Base-by-base conservation (phyloP, 805 yeast species). In the Schwanniomyces polymorphus region DNA sequence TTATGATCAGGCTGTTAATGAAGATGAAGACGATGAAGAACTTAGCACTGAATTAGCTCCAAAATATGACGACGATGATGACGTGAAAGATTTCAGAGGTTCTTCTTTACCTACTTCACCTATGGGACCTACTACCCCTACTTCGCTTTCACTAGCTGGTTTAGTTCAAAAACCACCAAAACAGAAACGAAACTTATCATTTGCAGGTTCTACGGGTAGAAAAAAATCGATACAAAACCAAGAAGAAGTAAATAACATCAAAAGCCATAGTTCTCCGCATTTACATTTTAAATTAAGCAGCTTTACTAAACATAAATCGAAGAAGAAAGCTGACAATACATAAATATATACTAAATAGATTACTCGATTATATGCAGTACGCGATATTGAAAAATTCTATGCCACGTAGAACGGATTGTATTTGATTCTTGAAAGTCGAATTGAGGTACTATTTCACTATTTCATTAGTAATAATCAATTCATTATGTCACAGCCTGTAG, bases 1-100 rank as follows among this genome's bases (percentile, higher is more conserved):
- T 31, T 73, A 73, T 47, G 63, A 61, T 5, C 68, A 70, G 46
- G 78, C 77, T 0, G 50, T 70, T 8, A 73, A 70, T 28, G 71
- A 67, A 11, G 72, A 71, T 41, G 39, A 37, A 21, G 71, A 64
- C 10, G 69, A 62, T 33, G 61, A 56, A 3, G 65, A 56, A 17
- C 52, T 46, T 3, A 41, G 34, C 7, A 45, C 45, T 41, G 61
- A 58, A 2, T 47, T 57, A 48, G 62, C 67, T 2, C 67, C 67
- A 7, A 47, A 38, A 7, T 59, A 59, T 38, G 41, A 41, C 14
- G 28, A 17, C n/a, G 37, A 37, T 7, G 44, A 27, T 8, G 40
- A 31, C n/a, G 39, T 10, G 8, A 38, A 37, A 10, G 27, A 37
- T 8, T 4, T 23, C 12, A 21, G 3, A 7, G 27, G 18, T 2